These are phyloP conservation scores for Erigeron philadelphicus DNA, from an alignment of 140 eudicot species.

Conservation along the genomic window DNA sequence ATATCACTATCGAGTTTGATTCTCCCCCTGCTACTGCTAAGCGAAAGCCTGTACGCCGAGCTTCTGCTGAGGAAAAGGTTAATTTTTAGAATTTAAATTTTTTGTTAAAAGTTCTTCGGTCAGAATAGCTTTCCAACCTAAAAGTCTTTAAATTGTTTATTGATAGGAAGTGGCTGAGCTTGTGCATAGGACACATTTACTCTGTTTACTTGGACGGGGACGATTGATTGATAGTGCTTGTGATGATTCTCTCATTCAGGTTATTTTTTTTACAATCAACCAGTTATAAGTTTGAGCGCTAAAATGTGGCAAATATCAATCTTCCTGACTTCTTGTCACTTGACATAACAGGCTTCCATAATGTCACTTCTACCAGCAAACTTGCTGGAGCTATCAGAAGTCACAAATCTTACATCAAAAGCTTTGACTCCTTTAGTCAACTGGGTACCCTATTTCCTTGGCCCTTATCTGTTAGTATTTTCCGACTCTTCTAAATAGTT, in stretches of 20 bases:
- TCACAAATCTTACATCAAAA: conserved; percentile 50
- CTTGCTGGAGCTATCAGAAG: conserved; percentile 51
- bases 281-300: neutral
- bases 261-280: conserved; percentile 19
- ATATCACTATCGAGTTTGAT: conserved; percentile 67
- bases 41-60: conserved; percentile 56
- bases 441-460: conserved; percentile 50
- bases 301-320: neutral
- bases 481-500: neutral
- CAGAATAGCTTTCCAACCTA: neutral
- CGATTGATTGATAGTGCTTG: conserved; percentile 75
- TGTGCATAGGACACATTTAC: conserved; percentile 82
- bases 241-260: conserved; percentile 85
- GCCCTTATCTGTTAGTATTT: conserved; percentile 11
- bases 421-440: conserved; percentile 62
- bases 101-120: neutral
- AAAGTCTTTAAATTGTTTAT: conserved; percentile 9
- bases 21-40: conserved; percentile 48
- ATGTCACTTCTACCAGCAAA: conserved; percentile 67
- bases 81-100: conserved; percentile 2
- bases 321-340: neutral
- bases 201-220: conserved; percentile 84
- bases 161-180: conserved; percentile 73
- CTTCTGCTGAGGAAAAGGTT: conserved; percentile 88
- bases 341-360: conserved; percentile 65